Evolutionary conservation across 148 eudicot genomes (phyloP).

Genomic region (Suaeda aralocaspica): DNA sequence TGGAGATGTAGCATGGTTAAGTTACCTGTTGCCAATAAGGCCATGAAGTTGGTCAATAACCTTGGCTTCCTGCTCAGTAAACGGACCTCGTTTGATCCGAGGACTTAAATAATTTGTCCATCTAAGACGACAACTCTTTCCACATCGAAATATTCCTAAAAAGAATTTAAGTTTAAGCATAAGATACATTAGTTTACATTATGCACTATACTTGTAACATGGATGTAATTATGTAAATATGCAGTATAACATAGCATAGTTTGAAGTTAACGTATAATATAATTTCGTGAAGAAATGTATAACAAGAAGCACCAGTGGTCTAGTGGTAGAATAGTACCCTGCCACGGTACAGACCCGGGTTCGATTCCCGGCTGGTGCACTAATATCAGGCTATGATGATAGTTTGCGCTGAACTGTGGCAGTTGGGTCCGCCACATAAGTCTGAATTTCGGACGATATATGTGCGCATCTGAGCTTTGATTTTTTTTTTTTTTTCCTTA

Average conservation of each 20-base stretch:
- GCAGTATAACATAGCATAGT: no score
- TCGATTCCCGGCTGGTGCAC: slow-evolving; percentile 51
- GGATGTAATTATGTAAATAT: no score
- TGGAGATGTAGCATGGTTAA: background rate
- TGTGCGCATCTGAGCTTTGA: slow-evolving; percentile 20
- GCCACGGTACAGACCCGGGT: slow-evolving; percentile 53
- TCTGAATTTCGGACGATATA: background rate
- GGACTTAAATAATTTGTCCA: slow-evolving; percentile 32
- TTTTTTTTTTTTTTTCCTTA: background rate
- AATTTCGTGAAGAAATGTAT: background rate
- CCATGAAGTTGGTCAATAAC: slow-evolving; percentile 28
- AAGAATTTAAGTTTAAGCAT: no score
- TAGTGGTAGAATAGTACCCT: slow-evolving; percentile 55
- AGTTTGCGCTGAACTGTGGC: background rate
- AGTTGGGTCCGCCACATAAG: slow-evolving; percentile 18
- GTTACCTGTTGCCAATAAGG: slow-evolving; percentile 32
- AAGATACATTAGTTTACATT: no score
- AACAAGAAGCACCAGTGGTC: slow-evolving; percentile 40
- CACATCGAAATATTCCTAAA: slow-evolving; percentile 25
- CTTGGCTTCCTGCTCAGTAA: slow-evolving; percentile 23
- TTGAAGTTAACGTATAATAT: no score
- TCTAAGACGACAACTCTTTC: slow-evolving; percentile 37
- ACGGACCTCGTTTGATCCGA: slow-evolving; percentile 25
- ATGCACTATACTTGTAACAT: no score
- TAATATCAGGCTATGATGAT: slow-evolving; percentile 8